Evolutionary conservation across 2,329 filamentous ascomycete species (phyloP).

Genomic region (Graphilbum fragrans): DNA sequence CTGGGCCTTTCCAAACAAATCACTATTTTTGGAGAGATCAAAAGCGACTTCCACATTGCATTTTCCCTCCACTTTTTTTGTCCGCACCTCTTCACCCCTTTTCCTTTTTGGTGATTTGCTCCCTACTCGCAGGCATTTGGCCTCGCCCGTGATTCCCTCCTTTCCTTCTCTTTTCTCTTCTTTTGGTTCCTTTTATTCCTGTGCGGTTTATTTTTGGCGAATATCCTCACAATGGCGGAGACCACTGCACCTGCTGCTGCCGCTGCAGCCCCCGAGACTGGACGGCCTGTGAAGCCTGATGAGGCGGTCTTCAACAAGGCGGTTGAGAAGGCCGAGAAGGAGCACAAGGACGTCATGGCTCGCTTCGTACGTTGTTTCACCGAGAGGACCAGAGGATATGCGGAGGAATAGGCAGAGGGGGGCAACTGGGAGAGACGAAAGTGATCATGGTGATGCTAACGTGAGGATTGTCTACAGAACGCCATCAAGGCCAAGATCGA

Average conservation of each 20-base stretch:
- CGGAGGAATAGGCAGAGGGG: neutral
- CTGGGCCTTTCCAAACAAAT: no score
- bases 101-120: neutral
- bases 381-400: neutral
- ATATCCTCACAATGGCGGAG: constrained; percentile 31
- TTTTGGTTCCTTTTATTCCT: neutral
- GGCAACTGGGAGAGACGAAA: neutral
- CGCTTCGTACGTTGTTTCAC: constrained; percentile 19
- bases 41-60: neutral
- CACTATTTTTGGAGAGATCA: no score
- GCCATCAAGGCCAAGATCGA: constrained; percentile 83
- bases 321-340: constrained; percentile 75
- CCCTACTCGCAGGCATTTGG: neutral
- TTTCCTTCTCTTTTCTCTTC: neutral
- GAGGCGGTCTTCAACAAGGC: constrained; percentile 72
- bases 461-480: constrained; percentile 43
- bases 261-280: constrained; percentile 31
- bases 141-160: neutral
- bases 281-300: constrained; percentile 75
- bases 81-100: neutral
- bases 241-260: constrained; percentile 19
- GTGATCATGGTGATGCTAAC: no score
- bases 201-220: neutral
- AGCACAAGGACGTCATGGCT: constrained; percentile 65
- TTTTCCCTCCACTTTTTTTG: neutral